A percentile compares a stretch with the other conserved stretches of the same genome.
These are phyloP conservation scores for Ichthyophthirius multifiliis DNA, from an alignment of 169 alveolate genomes.

Conservation along the genomic window DNA sequence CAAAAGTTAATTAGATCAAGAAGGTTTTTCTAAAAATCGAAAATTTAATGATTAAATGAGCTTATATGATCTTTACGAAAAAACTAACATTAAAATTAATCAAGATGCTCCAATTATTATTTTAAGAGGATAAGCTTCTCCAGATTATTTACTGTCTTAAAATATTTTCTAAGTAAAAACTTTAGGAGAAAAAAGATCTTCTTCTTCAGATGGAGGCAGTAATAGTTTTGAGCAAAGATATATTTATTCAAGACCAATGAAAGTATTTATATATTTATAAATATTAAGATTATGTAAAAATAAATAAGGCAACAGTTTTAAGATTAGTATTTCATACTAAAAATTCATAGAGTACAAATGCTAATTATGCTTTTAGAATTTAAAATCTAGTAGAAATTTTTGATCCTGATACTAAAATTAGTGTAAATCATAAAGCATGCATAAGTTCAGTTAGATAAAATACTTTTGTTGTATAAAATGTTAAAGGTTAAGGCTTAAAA, in stretches of 20 bases:
- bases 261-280: not conserved
- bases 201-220: constrained; percentile 30
- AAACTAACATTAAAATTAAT: not conserved
- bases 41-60: constrained; percentile 38
- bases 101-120: constrained; percentile 30
- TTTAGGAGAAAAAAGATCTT: constrained; percentile 18
- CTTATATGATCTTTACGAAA: constrained; percentile 10
- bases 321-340: constrained; percentile 20
- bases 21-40: constrained; percentile 25
- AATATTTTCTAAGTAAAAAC: constrained; percentile 13
- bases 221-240: constrained; percentile 27
- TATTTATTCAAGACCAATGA: constrained; percentile 35
- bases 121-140: constrained; percentile 19
- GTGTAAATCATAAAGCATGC: constrained; percentile 13
- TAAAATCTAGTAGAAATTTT: constrained; percentile 11
- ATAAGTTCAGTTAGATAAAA: constrained; percentile 17
- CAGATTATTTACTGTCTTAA: constrained; percentile 32
- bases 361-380: constrained; percentile 40
- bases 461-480: constrained; percentile 39
- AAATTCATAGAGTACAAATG: constrained; percentile 28
- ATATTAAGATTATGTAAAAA: not conserved
- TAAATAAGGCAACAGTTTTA: constrained; percentile 14
- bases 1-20: constrained; percentile 29
- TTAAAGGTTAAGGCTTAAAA: constrained; percentile 48
- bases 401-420: constrained; percentile 29